Evolutionary conservation across 129 eudicot species (phyloP).

Genomic region (Pseudognaphalium luteoalbum): DNA sequence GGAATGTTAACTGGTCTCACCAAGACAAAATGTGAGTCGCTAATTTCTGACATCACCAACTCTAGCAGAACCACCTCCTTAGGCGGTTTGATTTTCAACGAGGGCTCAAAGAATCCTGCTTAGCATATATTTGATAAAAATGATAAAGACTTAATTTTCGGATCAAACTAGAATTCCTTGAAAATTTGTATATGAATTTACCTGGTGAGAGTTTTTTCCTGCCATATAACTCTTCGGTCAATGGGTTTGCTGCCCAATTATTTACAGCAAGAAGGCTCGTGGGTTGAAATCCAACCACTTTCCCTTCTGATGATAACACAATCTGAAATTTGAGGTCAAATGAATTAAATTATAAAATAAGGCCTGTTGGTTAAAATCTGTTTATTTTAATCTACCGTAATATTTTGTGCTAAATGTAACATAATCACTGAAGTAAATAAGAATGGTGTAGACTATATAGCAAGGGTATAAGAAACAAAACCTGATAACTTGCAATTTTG

Average conservation of each 20-base stretch:
- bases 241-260: conserved; percentile 83
- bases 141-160: not conserved
- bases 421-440: not conserved
- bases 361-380: not conserved
- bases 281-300: conserved; percentile 75
- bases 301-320: conserved; percentile 62
- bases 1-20: conserved; percentile 56
- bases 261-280: conserved; percentile 79
- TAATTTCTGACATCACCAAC: conserved; percentile 66
- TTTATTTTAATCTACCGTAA: not conserved
- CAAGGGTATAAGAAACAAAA: conserved; percentile 23
- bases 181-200: conserved; percentile 11
- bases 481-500: conserved; percentile 93
- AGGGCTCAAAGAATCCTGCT: conserved; percentile 75
- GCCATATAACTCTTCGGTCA: conserved; percentile 70
- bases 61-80: conserved; percentile 62
- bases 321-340: conserved; percentile 48
- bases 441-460: not conserved
- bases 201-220: conserved; percentile 82
- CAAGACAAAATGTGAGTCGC: conserved; percentile 59
- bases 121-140: conserved; percentile 8
- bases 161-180: not conserved
- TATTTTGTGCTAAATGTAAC: not conserved
- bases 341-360: not conserved
- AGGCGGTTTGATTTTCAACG: conserved; percentile 52